These are phyloP conservation scores for Colletotrichum eremochloae DNA, from an alignment of 2,329 filamentous ascomycete species.

Conservation along the genomic window DNA sequence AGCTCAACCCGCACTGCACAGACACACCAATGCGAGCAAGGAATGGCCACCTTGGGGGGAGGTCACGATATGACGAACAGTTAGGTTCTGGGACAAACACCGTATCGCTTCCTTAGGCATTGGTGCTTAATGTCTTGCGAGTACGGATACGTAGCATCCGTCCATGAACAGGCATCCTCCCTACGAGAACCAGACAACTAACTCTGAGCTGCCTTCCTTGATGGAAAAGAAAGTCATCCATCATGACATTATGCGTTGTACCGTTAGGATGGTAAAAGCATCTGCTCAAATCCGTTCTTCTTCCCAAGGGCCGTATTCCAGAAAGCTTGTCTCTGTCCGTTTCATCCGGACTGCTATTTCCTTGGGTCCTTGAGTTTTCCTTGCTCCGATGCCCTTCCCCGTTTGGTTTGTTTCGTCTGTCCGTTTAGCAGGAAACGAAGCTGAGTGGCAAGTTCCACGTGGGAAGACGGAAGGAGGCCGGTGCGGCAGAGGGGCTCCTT, in stretches of 20 bases:
- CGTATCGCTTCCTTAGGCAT: background rate
- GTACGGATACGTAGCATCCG: conserved; percentile 24
- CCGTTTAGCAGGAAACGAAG: conserved; percentile 2
- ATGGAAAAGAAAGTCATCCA: conserved; percentile 4
- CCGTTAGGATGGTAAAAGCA: background rate
- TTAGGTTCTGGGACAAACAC: background rate
- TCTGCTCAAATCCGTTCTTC: background rate
- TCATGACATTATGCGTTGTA: background rate
- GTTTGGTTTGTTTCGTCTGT: background rate
- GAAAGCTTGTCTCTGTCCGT: conserved; percentile 28
- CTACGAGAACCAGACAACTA: background rate
- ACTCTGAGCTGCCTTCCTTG: conserved; percentile 2
- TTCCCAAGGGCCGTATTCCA: conserved; percentile 4
- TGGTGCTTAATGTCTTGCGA: conserved; percentile 13
- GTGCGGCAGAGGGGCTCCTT: background rate
- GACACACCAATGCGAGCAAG: background rate
- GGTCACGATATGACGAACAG: conserved; percentile 9
- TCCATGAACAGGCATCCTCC: conserved; percentile 26
- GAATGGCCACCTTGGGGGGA: background rate
- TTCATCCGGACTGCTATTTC: conserved; percentile 31
- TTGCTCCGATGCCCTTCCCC: conserved; percentile 23
- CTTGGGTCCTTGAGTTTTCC: conserved; percentile 12
- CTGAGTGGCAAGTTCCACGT: conserved; percentile 24
- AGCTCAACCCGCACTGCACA: background rate
- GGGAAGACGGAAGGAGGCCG: background rate